phyloP scores from a whole-genome alignment of 257 asterid species.

The Jaltomata sinuosa region DNA sequence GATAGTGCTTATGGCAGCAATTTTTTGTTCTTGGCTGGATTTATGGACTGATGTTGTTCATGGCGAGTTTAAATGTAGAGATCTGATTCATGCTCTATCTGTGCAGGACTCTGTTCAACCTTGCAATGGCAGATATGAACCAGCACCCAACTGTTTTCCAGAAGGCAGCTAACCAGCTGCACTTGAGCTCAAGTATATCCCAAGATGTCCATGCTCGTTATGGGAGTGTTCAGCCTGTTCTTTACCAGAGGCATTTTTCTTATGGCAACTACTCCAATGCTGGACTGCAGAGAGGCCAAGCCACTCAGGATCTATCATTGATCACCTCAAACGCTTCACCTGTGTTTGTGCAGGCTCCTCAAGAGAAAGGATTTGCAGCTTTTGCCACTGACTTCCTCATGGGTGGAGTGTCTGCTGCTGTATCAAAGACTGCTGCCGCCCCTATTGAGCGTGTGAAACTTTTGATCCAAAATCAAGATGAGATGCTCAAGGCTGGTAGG shows the following conservation, averaged over 20 bases:
- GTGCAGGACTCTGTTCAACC: constrained; percentile 8
- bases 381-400: constrained; percentile 83
- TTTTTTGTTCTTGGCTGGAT: neutral
- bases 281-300: constrained; percentile 41
- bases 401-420: constrained; percentile 98
- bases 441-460: constrained; percentile 95
- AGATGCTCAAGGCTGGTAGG: constrained; percentile 78
- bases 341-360: constrained; percentile 78
- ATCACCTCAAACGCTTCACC: constrained; percentile 76
- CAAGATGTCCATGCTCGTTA: constrained; percentile 47
- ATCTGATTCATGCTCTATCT: neutral
- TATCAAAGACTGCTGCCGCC: constrained; percentile 89
- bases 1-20: neutral
- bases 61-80: neutral
- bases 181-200: constrained; percentile 45
- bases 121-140: constrained; percentile 53
- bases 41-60: neutral
- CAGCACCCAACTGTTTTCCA: constrained; percentile 49
- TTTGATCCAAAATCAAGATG: constrained; percentile 89
- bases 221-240: constrained; percentile 44
- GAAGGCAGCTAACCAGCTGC: constrained; percentile 72
- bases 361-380: constrained; percentile 62
- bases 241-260: constrained; percentile 44
- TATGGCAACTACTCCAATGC: constrained; percentile 57
- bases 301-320: constrained; percentile 46